phyloP scores from a whole-genome alignment of 2,329 filamentous ascomycete species.

The Penicillium sp. region DNA sequence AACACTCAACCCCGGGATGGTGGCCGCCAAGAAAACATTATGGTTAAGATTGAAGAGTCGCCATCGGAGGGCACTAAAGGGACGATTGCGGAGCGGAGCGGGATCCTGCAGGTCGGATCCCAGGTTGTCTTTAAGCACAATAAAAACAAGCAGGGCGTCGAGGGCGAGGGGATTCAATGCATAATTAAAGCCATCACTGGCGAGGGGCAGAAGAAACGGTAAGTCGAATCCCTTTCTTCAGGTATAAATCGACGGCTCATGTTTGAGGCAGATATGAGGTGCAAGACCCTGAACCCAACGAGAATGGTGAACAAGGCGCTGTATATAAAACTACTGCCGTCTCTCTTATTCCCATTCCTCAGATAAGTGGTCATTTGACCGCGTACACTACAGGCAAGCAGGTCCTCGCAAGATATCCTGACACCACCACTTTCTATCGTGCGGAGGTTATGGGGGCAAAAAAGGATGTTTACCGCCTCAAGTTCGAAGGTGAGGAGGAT shows the following conservation, averaged over 20 bases:
- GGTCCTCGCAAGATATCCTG: slow-evolving; percentile 76
- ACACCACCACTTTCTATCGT: slow-evolving; percentile 83
- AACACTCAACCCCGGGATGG: slow-evolving; percentile 41
- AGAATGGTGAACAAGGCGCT: slow-evolving; percentile 61
- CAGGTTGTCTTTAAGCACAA: slow-evolving; percentile 55
- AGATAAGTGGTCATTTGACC: slow-evolving; percentile 59
- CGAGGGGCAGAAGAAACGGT: slow-evolving; percentile 69
- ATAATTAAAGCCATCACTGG: slow-evolving; percentile 74
- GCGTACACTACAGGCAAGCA: slow-evolving; percentile 66
- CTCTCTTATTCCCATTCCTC: slow-evolving; percentile 76
- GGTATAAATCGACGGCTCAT: slow-evolving; percentile 13
- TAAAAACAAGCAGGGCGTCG: slow-evolving; percentile 52
- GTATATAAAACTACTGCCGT: slow-evolving; percentile 70
- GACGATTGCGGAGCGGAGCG: slow-evolving; percentile 46
- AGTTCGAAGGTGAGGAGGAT: slow-evolving; percentile 77
- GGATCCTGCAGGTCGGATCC: slow-evolving; percentile 47
- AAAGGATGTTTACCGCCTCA: slow-evolving; percentile 56
- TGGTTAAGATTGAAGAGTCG: slow-evolving; percentile 48
- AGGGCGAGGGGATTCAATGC: slow-evolving; percentile 67
- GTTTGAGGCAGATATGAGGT: slow-evolving; percentile 65
- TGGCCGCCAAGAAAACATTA: slow-evolving; percentile 37
- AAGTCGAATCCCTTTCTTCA: slow-evolving; percentile 15
- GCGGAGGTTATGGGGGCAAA: slow-evolving; percentile 75
- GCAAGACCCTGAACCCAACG: slow-evolving; percentile 76
- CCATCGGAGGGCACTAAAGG: slow-evolving; percentile 44